Percentiles rank a stretch among this genome's conserved stretches.
Conservation (phyloP, 306 rosid species). For the Vachellia collinsii region DNA sequence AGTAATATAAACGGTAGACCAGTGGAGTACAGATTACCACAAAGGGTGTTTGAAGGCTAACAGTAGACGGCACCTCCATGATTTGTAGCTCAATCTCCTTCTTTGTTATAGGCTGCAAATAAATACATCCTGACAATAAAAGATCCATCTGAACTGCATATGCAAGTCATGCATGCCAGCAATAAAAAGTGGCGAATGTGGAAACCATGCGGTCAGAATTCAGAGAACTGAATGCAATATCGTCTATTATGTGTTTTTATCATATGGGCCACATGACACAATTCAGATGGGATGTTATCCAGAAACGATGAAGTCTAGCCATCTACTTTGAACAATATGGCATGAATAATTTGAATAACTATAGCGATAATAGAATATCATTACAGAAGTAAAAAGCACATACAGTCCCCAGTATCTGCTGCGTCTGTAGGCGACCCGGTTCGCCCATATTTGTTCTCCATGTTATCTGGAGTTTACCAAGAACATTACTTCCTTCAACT, state of each 20-base stretch:
- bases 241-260: background rate
- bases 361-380: constrained; percentile 16
- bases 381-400: constrained; percentile 44
- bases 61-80: constrained; percentile 67
- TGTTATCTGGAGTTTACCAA: constrained; percentile 97
- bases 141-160: constrained; percentile 22
- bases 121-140: constrained; percentile 41
- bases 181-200: constrained; percentile 25
- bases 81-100: constrained; percentile 87
- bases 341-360: constrained; percentile 29
- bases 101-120: constrained; percentile 76
- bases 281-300: constrained; percentile 26
- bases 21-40: constrained; percentile 52
- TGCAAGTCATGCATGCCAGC: background rate
- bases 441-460: constrained; percentile 99
- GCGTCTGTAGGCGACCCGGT: constrained; percentile 97
- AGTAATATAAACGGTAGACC: constrained; percentile 19
- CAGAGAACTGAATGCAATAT: constrained; percentile 13
- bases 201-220: constrained; percentile 25
- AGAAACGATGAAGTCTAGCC: constrained; percentile 26
- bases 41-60: constrained; percentile 83
- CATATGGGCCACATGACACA: background rate
- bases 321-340: constrained; percentile 26
- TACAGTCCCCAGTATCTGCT: constrained; percentile 96
- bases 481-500: constrained; percentile 93